A percentile compares a stretch with the other conserved stretches of the same genome.
phyloP scores from a whole-genome alignment of 805 yeast genomes.

The Starmerella sp. region DNA sequence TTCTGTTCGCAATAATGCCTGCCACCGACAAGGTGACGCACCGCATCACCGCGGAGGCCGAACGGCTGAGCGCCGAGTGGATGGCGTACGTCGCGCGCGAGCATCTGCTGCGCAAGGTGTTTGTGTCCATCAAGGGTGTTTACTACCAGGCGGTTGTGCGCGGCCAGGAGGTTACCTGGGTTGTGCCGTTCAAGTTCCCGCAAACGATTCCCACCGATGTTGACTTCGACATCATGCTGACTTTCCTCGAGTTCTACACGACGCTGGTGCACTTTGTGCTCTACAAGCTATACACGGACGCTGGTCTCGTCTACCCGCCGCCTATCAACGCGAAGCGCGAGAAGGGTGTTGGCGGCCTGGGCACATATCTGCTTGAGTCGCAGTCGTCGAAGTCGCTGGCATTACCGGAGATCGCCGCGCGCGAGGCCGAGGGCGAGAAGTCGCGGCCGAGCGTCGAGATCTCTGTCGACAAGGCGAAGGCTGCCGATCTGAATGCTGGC shows the following conservation, averaged over 20 bases:
- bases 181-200: slow-evolving; percentile 94
- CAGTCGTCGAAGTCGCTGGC: slow-evolving; percentile 10
- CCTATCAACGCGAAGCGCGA: slow-evolving; percentile 57
- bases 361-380: slow-evolving; percentile 64
- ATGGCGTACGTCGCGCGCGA: slow-evolving; percentile 84
- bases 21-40: slow-evolving; percentile 76
- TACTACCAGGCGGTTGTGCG: slow-evolving; percentile 81
- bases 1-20: slow-evolving; percentile 87
- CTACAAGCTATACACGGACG: slow-evolving; percentile 73
- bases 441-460: slow-evolving; percentile 5
- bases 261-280: slow-evolving; percentile 81
- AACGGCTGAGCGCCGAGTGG: slow-evolving; percentile 84
- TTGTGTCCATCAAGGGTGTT: slow-evolving; percentile 94
- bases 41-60: slow-evolving; percentile 78
- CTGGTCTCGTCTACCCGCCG: slow-evolving; percentile 85
- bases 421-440: slow-evolving; percentile 14
- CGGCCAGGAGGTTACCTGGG: slow-evolving; percentile 93
- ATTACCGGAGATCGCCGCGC: slow-evolving; percentile 21
- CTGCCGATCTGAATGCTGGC: slow-evolving; percentile 30
- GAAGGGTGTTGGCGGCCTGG: slow-evolving; percentile 82
- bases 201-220: slow-evolving; percentile 88
- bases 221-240: slow-evolving; percentile 93
- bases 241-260: slow-evolving; percentile 90
- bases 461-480: slow-evolving; percentile 36
- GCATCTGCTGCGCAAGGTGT: slow-evolving; percentile 70